Evolutionary conservation across 352 stramenopile genomes (phyloP).

Genomic region (Phytophthora megakarya): DNA sequence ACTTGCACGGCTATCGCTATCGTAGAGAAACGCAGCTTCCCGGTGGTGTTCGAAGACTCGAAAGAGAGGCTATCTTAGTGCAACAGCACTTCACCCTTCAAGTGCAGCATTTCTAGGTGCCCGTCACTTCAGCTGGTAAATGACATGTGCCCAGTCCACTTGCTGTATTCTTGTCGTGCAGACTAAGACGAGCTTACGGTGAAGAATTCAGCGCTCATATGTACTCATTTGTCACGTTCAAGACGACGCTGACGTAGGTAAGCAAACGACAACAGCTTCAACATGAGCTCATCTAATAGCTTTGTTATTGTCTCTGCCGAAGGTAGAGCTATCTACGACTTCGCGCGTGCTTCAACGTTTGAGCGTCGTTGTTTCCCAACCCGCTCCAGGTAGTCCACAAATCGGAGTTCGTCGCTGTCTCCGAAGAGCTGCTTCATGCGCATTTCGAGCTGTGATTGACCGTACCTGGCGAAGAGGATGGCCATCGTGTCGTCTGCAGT

Average conservation of each 20-base stretch:
- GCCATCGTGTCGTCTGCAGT: conserved; percentile 98
- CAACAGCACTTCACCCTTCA: neutral
- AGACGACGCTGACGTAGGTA: neutral
- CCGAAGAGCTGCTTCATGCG: conserved; percentile 93
- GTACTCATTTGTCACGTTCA: neutral
- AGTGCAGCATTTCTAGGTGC: conserved; percentile 1
- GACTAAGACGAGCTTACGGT: too few species aligned
- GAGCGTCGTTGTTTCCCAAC: conserved; percentile 74
- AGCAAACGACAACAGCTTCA: neutral
- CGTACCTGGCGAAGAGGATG: conserved; percentile 95
- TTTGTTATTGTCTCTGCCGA: conserved; percentile 18
- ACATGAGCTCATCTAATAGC: neutral
- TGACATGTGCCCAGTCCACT: conserved; percentile 4
- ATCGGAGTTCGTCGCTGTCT: conserved; percentile 81
- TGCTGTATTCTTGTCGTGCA: too few species aligned
- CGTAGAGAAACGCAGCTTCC: neutral
- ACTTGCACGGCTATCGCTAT: too few species aligned
- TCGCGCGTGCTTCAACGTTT: conserved; percentile 59
- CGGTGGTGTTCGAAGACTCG: neutral
- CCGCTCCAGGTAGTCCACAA: conserved; percentile 81
- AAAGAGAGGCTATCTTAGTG: too few species aligned
- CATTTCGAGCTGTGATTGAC: conserved; percentile 87
- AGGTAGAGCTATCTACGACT: conserved; percentile 34
- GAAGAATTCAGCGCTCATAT: neutral
- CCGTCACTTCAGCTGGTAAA: conserved; percentile 4